Conservation (phyloP, 2,329 filamentous ascomycete genomes). For the Ceratocystis diversiconidia region DNA sequence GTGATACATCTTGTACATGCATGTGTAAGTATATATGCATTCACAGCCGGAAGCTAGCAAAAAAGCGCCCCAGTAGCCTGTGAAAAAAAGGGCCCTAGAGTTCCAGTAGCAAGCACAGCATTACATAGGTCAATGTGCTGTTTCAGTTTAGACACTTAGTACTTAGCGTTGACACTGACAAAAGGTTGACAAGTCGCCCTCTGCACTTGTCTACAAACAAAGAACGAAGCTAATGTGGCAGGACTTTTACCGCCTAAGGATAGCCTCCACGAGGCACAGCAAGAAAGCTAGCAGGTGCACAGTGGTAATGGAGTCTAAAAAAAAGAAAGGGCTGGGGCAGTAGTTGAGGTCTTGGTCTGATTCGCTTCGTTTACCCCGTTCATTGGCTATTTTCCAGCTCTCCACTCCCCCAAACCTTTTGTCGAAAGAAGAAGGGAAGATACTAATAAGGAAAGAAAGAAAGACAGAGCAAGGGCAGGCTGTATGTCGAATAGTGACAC, state of each 20-base stretch:
- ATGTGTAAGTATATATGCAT: not conserved
- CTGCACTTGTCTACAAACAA: not conserved
- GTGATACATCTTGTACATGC: not conserved
- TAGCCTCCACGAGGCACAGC: not conserved
- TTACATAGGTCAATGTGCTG: not conserved
- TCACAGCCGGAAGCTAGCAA: not conserved
- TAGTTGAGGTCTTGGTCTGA: not conserved
- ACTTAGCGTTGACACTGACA: not conserved
- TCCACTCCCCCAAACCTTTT: not conserved
- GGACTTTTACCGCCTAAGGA: not conserved
- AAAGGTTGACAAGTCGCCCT: not conserved
- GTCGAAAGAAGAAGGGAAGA: not conserved
- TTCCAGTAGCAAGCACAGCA: not conserved
- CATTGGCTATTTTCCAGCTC: not conserved
- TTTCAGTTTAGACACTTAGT: not conserved
- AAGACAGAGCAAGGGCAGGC: not conserved
- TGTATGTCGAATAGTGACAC: not conserved
- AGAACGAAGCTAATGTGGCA: constrained; percentile 1
- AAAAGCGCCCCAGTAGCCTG: not conserved
- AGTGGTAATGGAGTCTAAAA: not conserved
- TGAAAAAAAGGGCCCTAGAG: no score
- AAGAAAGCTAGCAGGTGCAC: not conserved
- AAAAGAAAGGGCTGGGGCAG: not conserved
- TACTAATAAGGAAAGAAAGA: not conserved
- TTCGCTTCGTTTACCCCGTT: not conserved